Base-by-base conservation (phyloP, 1,139 yeast genomes). In the Yamadazyma membranifaciens region DNA sequence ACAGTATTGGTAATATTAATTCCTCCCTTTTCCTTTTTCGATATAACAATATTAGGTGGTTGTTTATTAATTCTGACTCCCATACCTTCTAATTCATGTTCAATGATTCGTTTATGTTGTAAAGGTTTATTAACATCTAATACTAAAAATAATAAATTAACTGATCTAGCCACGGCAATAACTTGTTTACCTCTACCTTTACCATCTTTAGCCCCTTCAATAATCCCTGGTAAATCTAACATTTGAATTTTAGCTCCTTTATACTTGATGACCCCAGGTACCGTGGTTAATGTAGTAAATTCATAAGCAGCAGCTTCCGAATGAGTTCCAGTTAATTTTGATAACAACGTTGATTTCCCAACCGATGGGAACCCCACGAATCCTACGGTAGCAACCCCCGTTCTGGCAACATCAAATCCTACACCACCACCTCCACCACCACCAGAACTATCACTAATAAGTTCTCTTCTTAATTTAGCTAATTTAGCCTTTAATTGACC, bases 141-240 rank as follows among this genome's bases (percentile, higher is more conserved):
- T 4, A 92, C 96, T 59, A 92, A 87, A 62, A 92, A 92, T 42
- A 92, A 78, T 56, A 94, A 70, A 60, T 92, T 91, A 56, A 96
- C 95, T 6, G 97, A 87, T 63, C 98, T 80, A 6, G 98, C 98
- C 43, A 91, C 98, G 0, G 98, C 98, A 67, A 92, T 92, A 45
- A 92, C 98, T 68, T 92, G 98, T 55, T 83, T 87, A 78, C 99
- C 99, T 73, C 99, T 82, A 72, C 99, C 98, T 64, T 91, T 87
- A 67, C 98, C 98, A 58, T 92, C 98, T 55, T 91, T 91, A 43
- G 98, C 99, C 64, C 98, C 98, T 65, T 94, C 98, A 54, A 92
- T 92, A 57, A 92, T 92, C 62, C 99, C 99, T 3, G 99, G 99
- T 55, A 92, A 76, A 78, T 92, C 99, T 59, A 92, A 73, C 95